A percentile compares a stretch with the other conserved stretches of the same genome.
These are phyloP conservation scores for Chlorophyllum brunneum DNA, from an alignment of 768 basidiomycete genomes.

Conservation along the genomic window DNA sequence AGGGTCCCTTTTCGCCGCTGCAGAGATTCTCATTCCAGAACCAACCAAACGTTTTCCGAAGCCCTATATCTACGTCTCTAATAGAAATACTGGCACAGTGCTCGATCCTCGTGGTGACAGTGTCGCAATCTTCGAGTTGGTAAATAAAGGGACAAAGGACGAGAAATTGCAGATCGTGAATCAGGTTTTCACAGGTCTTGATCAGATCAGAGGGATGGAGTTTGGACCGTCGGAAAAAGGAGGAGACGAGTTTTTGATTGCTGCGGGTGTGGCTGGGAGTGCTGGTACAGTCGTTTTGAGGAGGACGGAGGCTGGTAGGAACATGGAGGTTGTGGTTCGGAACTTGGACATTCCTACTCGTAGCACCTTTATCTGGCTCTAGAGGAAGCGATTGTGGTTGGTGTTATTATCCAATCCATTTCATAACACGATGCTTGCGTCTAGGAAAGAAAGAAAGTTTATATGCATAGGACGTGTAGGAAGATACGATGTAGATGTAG, in stretches of 20 bases:
- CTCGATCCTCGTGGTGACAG: slow-evolving; percentile 50
- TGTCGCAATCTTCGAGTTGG: slow-evolving; percentile 44
- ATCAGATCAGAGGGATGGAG: slow-evolving; percentile 66
- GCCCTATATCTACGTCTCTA: slow-evolving; percentile 63
- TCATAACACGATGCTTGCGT: too few relatives aligned
- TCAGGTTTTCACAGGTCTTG: slow-evolving; percentile 18
- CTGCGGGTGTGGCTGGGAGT: slow-evolving; percentile 47
- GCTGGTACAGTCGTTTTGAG: slow-evolving; percentile 56
- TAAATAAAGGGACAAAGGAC: slow-evolving; percentile 21
- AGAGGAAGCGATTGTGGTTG: too few relatives aligned
- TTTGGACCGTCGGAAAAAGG: slow-evolving; percentile 42
- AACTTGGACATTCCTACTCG: slow-evolving; percentile 51
- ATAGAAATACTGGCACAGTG: slow-evolving; percentile 50
- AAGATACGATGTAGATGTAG: too few relatives aligned
- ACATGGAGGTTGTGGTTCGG: slow-evolving; percentile 47
- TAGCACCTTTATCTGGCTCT: slow-evolving; percentile 49
- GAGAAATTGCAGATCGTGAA: slow-evolving; percentile 26
- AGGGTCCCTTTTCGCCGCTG: slow-evolving; percentile 44
- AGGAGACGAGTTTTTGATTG: slow-evolving; percentile 47
- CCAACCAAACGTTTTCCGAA: slow-evolving; percentile 41
- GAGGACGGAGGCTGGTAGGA: slow-evolving; percentile 49
- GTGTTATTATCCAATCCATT: too few relatives aligned
- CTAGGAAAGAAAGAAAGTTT: too few relatives aligned
- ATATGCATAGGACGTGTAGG: too few relatives aligned
- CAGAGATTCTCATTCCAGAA: slow-evolving; percentile 59